Evolutionary conservation across 2,329 filamentous ascomycete genomes (phyloP).

Genomic region (Fonsecaea pugnacius): DNA sequence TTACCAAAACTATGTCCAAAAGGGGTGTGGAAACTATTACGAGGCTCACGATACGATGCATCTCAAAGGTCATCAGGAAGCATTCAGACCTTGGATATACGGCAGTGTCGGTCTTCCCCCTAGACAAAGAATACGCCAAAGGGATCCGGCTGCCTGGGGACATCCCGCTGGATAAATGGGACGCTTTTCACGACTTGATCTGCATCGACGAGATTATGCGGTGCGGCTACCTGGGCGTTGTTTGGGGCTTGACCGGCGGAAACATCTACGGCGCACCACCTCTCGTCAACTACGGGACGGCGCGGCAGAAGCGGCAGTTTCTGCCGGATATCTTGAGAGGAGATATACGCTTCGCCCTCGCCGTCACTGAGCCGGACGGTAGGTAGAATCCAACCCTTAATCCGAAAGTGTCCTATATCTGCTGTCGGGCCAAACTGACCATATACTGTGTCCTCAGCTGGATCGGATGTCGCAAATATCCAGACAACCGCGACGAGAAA

Average conservation of each 20-base stretch:
- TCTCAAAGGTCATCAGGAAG: not conserved
- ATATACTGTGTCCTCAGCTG: conserved; percentile 43
- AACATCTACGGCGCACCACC: conserved; percentile 42
- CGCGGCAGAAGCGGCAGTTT: conserved; percentile 49
- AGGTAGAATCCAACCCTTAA: not conserved
- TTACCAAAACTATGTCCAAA: not conserved
- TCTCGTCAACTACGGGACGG: conserved; percentile 39
- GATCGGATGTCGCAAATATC: conserved; percentile 68
- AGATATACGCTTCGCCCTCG: conserved; percentile 63
- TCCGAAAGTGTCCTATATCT: conserved; percentile 15
- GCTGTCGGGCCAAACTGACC: not conserved
- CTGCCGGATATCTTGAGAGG: conserved; percentile 62
- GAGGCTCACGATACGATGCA: not conserved
- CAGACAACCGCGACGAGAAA: conserved; percentile 61
- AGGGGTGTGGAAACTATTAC: not conserved
- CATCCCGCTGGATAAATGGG: conserved; percentile 41
- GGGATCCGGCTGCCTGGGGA: conserved; percentile 35
- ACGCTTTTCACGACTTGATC: conserved; percentile 45
- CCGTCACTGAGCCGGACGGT: conserved; percentile 55
- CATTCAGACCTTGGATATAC: conserved; percentile 16
- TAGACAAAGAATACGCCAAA: conserved; percentile 1
- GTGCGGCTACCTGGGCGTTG: conserved; percentile 40
- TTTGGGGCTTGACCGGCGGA: conserved; percentile 41
- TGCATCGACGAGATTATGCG: conserved; percentile 45
- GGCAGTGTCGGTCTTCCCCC: conserved; percentile 20